phyloP scores from a whole-genome alignment of 2,329 filamentous ascomycete species.

The Apiospora kogelbergensis region DNA sequence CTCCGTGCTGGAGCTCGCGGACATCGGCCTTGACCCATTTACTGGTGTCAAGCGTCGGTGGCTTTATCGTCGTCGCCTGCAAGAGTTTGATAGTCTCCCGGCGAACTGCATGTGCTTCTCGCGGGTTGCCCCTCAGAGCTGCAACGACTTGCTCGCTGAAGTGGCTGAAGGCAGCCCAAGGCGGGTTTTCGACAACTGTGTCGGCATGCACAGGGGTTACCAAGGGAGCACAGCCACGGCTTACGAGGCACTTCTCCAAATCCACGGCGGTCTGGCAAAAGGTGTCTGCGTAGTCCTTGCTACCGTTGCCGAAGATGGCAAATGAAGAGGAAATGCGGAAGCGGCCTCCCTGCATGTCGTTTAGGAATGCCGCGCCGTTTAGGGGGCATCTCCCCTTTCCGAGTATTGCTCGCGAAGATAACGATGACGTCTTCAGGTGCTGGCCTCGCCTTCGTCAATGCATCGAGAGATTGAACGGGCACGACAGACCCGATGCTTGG shows the following conservation, averaged over 20 bases:
- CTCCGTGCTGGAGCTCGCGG: not conserved
- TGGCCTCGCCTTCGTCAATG: not conserved
- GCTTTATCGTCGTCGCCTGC: not conserved
- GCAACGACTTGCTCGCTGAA: constrained; percentile 1
- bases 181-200: not conserved
- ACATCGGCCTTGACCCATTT: not conserved
- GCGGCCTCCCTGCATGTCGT: not conserved
- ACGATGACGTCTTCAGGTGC: not conserved
- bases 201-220: not conserved
- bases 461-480: constrained; percentile 4
- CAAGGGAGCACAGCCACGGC: not conserved
- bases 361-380: not conserved
- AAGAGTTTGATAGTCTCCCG: not conserved
- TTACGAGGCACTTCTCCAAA: not conserved
- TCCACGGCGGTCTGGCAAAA: constrained; percentile 8
- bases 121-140: not conserved
- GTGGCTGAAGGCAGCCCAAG: constrained; percentile 3
- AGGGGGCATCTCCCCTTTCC: constrained; percentile 6
- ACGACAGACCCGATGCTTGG: not conserved
- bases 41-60: not conserved
- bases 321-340: not conserved
- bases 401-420: not conserved
- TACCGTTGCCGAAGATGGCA: constrained; percentile 10
- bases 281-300: constrained; percentile 8
- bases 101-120: not conserved